Evolutionary conservation across 257 asterid genomes (phyloP).

Genomic region (Solanum habrochaites): DNA sequence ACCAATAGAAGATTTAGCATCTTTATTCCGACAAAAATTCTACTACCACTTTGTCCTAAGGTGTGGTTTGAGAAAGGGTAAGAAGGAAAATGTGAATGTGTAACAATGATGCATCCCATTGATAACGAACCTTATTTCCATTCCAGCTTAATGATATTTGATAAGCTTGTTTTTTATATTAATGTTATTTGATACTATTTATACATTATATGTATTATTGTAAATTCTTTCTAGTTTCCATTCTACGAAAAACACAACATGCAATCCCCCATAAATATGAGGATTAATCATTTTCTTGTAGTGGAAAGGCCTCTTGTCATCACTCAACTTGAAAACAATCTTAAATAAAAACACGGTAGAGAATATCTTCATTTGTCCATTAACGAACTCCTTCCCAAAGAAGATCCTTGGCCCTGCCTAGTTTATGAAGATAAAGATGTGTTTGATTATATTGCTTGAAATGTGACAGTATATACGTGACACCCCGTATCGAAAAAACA

Average conservation of each 20-base stretch:
- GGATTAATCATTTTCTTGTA: conserved; percentile 52
- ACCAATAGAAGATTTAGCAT: not conserved
- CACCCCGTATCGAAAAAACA: too few species aligned
- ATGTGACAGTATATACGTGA: too few species aligned
- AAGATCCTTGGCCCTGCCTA: conserved; percentile 50
- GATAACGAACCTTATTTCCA: too few species aligned
- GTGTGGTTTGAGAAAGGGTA: too few species aligned
- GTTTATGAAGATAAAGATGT: not conserved
- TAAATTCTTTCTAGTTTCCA: not conserved
- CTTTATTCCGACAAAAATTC: not conserved
- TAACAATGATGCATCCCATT: too few species aligned
- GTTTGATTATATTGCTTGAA: not conserved
- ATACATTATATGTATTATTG: too few species aligned
- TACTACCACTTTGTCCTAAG: too few species aligned
- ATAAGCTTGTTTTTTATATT: too few species aligned
- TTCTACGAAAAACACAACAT: conserved; percentile 21
- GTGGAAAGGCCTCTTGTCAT: conserved; percentile 16
- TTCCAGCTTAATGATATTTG: too few species aligned
- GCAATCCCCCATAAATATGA: conserved; percentile 38
- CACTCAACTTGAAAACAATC: conserved; percentile 28
- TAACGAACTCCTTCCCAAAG: conserved; percentile 47
- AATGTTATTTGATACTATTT: too few species aligned
- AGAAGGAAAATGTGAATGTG: too few species aligned
- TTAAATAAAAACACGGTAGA: conserved; percentile 23
- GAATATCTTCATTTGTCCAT: conserved; percentile 52